phyloP scores from a whole-genome alignment of 2,329 filamentous ascomycete genomes.

The Exophiala alcalophila region DNA sequence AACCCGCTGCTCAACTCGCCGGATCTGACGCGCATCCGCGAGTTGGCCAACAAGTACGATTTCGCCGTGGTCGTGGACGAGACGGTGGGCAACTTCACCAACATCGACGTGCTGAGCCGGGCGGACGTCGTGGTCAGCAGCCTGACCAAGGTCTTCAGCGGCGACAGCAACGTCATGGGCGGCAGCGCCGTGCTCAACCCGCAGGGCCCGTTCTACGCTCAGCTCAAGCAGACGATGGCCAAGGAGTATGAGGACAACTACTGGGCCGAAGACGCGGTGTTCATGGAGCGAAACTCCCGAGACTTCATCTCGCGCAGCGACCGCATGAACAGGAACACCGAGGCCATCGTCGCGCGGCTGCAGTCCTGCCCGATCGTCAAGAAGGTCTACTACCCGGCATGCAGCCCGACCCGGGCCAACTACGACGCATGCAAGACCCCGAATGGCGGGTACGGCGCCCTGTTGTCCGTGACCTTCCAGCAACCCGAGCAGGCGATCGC shows the following conservation, averaged over 20 bases:
- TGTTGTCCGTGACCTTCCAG: conserved; percentile 81
- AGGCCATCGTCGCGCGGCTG: conserved; percentile 74
- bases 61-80: conserved; percentile 93
- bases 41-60: conserved; percentile 75
- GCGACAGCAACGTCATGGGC: conserved; percentile 98
- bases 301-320: conserved; percentile 82
- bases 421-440: conserved; percentile 77
- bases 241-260: conserved; percentile 80
- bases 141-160: conserved; percentile 94
- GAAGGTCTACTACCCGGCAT: conserved; percentile 82
- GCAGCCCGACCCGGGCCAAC: conserved; percentile 62
- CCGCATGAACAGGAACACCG: conserved; percentile 80
- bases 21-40: conserved; percentile 75
- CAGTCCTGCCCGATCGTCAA: conserved; percentile 63
- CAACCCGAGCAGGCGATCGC: conserved; percentile 66
- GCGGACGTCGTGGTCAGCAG: conserved; percentile 92
- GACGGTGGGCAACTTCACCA: conserved; percentile 94
- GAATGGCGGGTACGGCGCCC: conserved; percentile 80
- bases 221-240: conserved; percentile 64
- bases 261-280: conserved; percentile 91
- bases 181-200: conserved; percentile 68
- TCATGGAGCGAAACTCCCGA: conserved; percentile 93
- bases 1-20: conserved; percentile 87
- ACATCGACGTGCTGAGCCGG: conserved; percentile 85
- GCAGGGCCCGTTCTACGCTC: conserved; percentile 61